phyloP scores from a whole-genome alignment of 768 basidiomycete genomes.

The Russula dissimulans region DNA sequence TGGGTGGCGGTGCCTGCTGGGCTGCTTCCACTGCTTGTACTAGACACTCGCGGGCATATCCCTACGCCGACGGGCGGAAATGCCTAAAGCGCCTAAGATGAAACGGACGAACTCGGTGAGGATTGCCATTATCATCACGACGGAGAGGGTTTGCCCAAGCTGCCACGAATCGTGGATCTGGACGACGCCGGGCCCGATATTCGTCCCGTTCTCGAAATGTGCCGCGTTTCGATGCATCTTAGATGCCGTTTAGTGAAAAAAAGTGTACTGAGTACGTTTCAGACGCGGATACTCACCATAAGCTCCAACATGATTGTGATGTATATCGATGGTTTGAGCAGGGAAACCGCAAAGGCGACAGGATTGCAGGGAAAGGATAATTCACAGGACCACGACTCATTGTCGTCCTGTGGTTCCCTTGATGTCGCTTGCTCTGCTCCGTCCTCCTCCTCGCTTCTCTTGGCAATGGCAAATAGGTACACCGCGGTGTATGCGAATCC shows the following conservation, averaged over 20 bases:
- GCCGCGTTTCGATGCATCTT: conserved; percentile 6
- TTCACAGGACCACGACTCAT: too few species aligned
- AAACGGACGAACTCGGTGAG: conserved; percentile 4
- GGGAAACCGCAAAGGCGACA: background rate
- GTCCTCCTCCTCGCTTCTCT: background rate
- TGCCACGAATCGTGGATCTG: background rate
- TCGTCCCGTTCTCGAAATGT: background rate
- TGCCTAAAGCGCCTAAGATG: background rate
- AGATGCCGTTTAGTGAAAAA: background rate
- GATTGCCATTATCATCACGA: conserved; percentile 11
- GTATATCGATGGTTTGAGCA: conserved; percentile 5
- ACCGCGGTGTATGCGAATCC: background rate
- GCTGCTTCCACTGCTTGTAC: background rate
- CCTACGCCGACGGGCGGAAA: background rate
- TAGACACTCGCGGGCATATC: background rate
- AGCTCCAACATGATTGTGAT: conserved; percentile 8
- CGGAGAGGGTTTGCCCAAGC: conserved; percentile 11
- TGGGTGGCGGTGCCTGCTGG: background rate
- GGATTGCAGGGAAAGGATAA: too few species aligned
- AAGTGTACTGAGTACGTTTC: background rate
- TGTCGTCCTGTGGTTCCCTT: too few species aligned
- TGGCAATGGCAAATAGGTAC: background rate
- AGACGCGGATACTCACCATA: background rate
- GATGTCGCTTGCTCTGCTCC: background rate
- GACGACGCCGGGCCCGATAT: background rate